Base-by-base conservation (phyloP, 495 filamentous ascomycete species). In the Bacidia gigantensis region DNA sequence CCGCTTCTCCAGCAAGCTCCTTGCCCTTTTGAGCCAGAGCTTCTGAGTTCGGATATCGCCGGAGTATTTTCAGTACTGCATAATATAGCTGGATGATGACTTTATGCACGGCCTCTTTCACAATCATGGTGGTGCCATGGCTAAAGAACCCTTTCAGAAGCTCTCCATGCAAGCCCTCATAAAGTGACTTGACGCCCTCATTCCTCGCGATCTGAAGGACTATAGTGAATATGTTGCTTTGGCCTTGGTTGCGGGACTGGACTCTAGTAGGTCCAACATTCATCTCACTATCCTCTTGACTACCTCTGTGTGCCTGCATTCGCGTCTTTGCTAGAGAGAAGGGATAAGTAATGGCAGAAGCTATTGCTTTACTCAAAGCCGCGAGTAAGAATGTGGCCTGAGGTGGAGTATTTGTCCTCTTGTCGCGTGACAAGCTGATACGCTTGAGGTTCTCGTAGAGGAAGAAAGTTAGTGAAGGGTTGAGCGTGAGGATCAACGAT, bases 41-140 rank as follows among this genome's bases (percentile, higher is more conserved):
- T 11, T 75, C 67, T 0, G 72, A 65, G 2, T 62, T 67, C 0
- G 73, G 72, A 52, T 72, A 72, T n/a, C 60, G 64, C 26, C 65
- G 62, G 1, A 67, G 50, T 9, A 56, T 38, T 42, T 50, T 61
- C 2, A 61, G 51, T 0, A 73, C 56, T 21, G 66, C 43, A 35
- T 74, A 83, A 63, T 90, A 93, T 12, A 79, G 58, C 54, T 75
- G 77, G 21, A 94, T 72, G 52, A 95, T 78, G 17, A 79, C 57
- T n/a, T 73, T 66, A 56, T 95, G 88, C n/a, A 88, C 78, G 14
- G 73, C 66, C 49, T 93, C 84, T 65, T 95, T 95, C 24, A 85
- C 76, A 46, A 93, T 65, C 86, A 94, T 94, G n/a, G 87, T 88
- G 23, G 87, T 77, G 1, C 88, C 89, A 58, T 94, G 87, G 11